These are phyloP conservation scores for Sanguinoderma infundibulare DNA, from an alignment of 1,284 basidiomycete genomes.

Conservation along the genomic window DNA sequence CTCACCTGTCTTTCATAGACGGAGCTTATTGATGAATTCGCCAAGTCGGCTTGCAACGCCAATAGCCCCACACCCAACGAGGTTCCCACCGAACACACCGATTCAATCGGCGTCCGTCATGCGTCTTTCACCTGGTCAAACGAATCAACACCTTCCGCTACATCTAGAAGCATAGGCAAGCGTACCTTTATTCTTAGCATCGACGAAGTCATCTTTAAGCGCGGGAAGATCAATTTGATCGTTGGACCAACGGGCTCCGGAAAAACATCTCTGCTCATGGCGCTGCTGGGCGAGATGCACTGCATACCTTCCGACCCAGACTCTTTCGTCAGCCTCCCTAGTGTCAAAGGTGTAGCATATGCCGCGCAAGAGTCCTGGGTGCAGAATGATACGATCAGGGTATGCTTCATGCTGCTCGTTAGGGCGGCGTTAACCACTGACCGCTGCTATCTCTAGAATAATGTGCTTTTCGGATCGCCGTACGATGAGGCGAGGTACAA, in stretches of 20 bases:
- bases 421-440: too few relatives aligned
- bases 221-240: slow-evolving; percentile 63
- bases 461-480: slow-evolving; percentile 48
- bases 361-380: slow-evolving; percentile 83
- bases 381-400: slow-evolving; percentile 55
- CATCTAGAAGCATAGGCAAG: slow-evolving; percentile 27
- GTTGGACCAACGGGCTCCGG: slow-evolving; percentile 66
- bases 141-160: slow-evolving; percentile 30
- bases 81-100: slow-evolving; percentile 23
- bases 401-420: slow-evolving; percentile 14
- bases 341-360: slow-evolving; percentile 69
- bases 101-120: slow-evolving; percentile 45
- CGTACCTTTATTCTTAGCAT: slow-evolving; percentile 55
- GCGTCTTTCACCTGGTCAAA: slow-evolving; percentile 48
- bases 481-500: slow-evolving; percentile 48
- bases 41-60: slow-evolving; percentile 31
- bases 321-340: slow-evolving; percentile 70
- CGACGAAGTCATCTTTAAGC: slow-evolving; percentile 59
- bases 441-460: slow-evolving; percentile 36
- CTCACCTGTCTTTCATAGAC: slow-evolving; percentile 40
- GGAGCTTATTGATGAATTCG: slow-evolving; percentile 53
- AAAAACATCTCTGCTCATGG: slow-evolving; percentile 58
- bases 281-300: slow-evolving; percentile 68
- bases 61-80: not conserved
- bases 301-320: slow-evolving; percentile 53